Evolutionary conservation across 2,329 filamentous ascomycete genomes (phyloP).

Genomic region (Aspergillaceae sp.): DNA sequence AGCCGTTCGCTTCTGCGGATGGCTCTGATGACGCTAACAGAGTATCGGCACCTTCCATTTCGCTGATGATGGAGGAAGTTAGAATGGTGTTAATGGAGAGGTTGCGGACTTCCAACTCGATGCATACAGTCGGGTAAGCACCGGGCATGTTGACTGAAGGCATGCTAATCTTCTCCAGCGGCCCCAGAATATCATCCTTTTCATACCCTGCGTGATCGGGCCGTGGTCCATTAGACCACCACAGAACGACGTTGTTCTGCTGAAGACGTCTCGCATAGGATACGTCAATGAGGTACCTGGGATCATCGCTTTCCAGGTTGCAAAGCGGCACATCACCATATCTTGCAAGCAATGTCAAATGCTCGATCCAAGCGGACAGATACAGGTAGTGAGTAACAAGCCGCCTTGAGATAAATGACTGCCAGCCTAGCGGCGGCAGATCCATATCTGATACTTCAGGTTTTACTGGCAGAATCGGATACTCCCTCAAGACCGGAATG

Average conservation of each 20-base stretch:
- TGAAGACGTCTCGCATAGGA: slow-evolving; percentile 86
- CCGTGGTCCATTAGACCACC: slow-evolving; percentile 83
- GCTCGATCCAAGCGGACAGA: slow-evolving; percentile 83
- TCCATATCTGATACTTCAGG: slow-evolving; percentile 78
- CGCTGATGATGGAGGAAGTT: slow-evolving; percentile 92
- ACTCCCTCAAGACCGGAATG: slow-evolving; percentile 71
- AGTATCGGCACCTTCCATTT: slow-evolving; percentile 81
- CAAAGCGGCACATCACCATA: slow-evolving; percentile 94
- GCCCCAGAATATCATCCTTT: slow-evolving; percentile 75
- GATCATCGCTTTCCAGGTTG: slow-evolving; percentile 90
- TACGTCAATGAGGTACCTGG: slow-evolving; percentile 89
- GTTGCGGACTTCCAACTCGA: slow-evolving; percentile 89
- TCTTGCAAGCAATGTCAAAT: slow-evolving; percentile 75
- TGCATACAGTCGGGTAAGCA: slow-evolving; percentile 91
- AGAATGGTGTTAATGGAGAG: slow-evolving; percentile 96
- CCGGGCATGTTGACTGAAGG: slow-evolving; percentile 87
- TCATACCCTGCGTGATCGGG: slow-evolving; percentile 96
- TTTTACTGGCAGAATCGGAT: slow-evolving; percentile 72
- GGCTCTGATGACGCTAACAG: slow-evolving; percentile 70
- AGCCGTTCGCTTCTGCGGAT: slow-evolving; percentile 52
- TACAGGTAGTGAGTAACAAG: slow-evolving; percentile 85
- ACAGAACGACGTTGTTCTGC: slow-evolving; percentile 85
- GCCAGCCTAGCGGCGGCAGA: slow-evolving; percentile 88
- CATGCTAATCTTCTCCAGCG: slow-evolving; percentile 82
- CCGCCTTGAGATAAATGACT: slow-evolving; percentile 75